Evolutionary conservation across 192 early-diverging fungal species (phyloP).

Genomic region (Podila epicladia): DNA sequence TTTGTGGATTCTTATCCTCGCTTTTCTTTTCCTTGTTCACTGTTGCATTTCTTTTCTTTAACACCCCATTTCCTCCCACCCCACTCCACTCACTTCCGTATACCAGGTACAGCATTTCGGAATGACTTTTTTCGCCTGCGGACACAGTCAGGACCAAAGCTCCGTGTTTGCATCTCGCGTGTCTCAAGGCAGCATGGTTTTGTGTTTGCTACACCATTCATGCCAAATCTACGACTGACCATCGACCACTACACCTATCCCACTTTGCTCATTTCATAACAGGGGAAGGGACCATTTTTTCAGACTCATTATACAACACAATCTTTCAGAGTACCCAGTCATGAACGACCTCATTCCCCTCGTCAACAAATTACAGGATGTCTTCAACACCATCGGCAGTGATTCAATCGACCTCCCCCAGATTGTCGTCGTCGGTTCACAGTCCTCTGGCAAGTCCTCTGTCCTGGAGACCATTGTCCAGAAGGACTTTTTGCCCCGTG

Average conservation of each 20-base stretch:
- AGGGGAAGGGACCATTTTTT: too few relatives aligned
- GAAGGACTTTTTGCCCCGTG: conserved; percentile 96
- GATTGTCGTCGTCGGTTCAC: conserved; percentile 88
- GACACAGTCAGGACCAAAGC: too few relatives aligned
- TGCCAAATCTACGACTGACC: too few relatives aligned
- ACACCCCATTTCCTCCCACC: background rate
- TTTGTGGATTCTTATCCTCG: background rate
- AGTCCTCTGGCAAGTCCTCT: conserved; percentile 93
- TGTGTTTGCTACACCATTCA: too few relatives aligned
- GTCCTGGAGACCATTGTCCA: conserved; percentile 98
- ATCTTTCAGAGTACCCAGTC: background rate
- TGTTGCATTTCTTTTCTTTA: background rate
- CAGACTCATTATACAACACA: background rate
- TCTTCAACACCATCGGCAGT: conserved; percentile 78
- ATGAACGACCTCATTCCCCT: conserved; percentile 86
- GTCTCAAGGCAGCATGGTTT: too few relatives aligned
- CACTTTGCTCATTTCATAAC: too few relatives aligned
- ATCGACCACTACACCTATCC: too few relatives aligned
- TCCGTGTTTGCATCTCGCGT: too few relatives aligned
- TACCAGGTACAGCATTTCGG: background rate
- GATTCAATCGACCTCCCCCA: conserved; percentile 84
- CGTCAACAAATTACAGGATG: conserved; percentile 84
- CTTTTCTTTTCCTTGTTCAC: background rate
- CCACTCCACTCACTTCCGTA: conserved; percentile 1
- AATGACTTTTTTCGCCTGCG: too few relatives aligned